A percentile compares a stretch with the other conserved stretches of the same genome.
phyloP scores from a whole-genome alignment of 1,139 yeast genomes.

The Taphrina wiesneri region DNA sequence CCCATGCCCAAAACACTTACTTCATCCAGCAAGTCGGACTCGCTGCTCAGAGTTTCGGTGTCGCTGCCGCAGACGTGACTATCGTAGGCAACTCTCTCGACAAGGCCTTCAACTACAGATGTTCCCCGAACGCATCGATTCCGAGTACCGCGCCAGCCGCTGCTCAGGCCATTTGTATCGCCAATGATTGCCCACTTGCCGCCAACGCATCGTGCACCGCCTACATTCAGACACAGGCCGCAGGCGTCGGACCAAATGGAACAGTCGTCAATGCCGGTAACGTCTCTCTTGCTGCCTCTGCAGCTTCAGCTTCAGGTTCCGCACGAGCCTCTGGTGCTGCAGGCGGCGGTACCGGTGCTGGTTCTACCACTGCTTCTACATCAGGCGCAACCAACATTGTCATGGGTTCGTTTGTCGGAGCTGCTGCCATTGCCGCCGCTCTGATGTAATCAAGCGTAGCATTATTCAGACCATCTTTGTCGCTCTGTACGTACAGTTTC shows the following conservation, averaged over 20 bases:
- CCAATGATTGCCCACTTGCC: conserved; percentile 33
- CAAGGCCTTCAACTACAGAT: conserved; percentile 24
- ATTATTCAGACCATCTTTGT: not conserved
- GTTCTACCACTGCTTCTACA: not conserved
- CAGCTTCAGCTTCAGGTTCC: conserved; percentile 19
- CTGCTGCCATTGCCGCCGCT: conserved; percentile 5
- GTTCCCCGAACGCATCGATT: conserved; percentile 12
- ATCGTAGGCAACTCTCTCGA: conserved; percentile 23
- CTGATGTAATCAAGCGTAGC: not conserved
- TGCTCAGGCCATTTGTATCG: conserved; percentile 27
- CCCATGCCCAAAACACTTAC: conserved; percentile 27
- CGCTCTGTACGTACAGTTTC: no score
- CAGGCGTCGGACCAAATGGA: conserved; percentile 7
- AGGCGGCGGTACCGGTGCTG: conserved; percentile 1
- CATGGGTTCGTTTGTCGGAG: conserved; percentile 1
- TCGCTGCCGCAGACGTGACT: conserved; percentile 24
- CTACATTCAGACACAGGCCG: conserved; percentile 1
- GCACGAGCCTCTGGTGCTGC: conserved; percentile 27
- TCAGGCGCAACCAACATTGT: not conserved
- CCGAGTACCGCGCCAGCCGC: conserved; percentile 27
- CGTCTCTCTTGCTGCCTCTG: conserved; percentile 6
- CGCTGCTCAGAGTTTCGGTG: conserved; percentile 28
- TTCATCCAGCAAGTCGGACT: conserved; percentile 30
- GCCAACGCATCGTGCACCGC: conserved; percentile 23
- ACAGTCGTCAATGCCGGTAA: conserved; percentile 12